Base-by-base conservation (phyloP, 805 yeast species). In the Metschnikowia continentalis region DNA sequence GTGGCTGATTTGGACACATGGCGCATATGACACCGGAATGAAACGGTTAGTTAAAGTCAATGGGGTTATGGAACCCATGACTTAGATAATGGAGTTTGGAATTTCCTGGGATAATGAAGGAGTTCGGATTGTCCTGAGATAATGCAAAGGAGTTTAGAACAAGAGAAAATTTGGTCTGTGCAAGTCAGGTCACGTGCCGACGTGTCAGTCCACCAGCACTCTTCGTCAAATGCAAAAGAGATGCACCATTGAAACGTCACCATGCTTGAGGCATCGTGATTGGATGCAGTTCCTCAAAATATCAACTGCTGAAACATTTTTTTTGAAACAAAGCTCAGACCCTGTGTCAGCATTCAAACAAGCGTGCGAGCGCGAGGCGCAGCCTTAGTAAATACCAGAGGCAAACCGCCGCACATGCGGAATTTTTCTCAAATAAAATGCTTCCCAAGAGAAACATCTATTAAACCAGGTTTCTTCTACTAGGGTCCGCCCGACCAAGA, bases 1-100 rank as follows among this genome's bases (percentile, higher is more conserved):
- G 48, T 76, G 81, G 61, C 71, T 72, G 36, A 80, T 57, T 3
- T 59, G 60, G 32, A 80, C 54, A 6, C 50, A 48, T 35, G 80
- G 60, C 17, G 61, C 67, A 56, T 81, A 81, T 13, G 60, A 53
- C 5, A 53, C 39, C 6, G 83, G 82, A 5, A 71, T 47, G 46
- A 56, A 67, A 36, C 48, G 53, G 56, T 76, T 75, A 30, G 62
- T 44, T 49, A 72, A 61, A n/a, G 67, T 51, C 46, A 51, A 46
- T n/a, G 54, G 56, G 43, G 19, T 44, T 17, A n/a, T 19, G 32
- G 41, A 35, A 41, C 40, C 33, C 47, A 44, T 44, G 30, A 10
- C 30, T 26, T 26, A 26, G 11, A 26, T 26, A 26, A 8, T 26
- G 30, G 30, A 26, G 30, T 26, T 26, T 26, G 30, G 30, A 3